Percentiles rank a stretch among this genome's conserved stretches.
Conservation (phyloP, 2,329 filamentous ascomycete genomes). For the Camillea tinctor region DNA sequence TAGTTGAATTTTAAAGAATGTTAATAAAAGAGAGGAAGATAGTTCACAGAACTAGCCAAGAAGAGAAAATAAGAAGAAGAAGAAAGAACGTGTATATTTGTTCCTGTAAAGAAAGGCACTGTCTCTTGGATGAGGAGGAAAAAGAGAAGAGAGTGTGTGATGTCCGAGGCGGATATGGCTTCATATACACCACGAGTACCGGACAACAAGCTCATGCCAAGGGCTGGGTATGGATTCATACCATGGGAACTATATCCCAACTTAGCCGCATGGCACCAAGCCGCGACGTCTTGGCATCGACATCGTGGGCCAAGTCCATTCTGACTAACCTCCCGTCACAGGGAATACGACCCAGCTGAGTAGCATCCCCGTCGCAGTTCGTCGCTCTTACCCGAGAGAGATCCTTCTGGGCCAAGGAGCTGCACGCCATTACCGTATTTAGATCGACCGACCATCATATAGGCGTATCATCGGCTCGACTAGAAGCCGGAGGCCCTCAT, state of each 20-base stretch:
- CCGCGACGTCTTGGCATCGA: constrained; percentile 9
- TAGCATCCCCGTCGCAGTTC: neutral
- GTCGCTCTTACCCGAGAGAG: neutral
- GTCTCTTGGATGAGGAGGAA: constrained; percentile 27
- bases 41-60: constrained; percentile 33
- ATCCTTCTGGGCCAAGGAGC: neutral
- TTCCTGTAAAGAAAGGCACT: constrained; percentile 26
- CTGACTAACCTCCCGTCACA: constrained; percentile 25
- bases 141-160: constrained; percentile 1
- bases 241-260: neutral
- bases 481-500: constrained; percentile 17
- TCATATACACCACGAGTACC: constrained; percentile 26
- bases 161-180: constrained; percentile 8
- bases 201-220: neutral
- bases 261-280: constrained; percentile 5
- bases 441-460: neutral
- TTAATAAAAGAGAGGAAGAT: constrained; percentile 13
- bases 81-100: constrained; percentile 28
- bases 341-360: constrained; percentile 3
- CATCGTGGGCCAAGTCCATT: constrained; percentile 17
- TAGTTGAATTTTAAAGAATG: constrained; percentile 22
- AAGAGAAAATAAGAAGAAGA: neutral
- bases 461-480: constrained; percentile 3
- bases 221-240: neutral
- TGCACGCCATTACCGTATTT: neutral